Evolutionary conservation across 768 basidiomycete species (phyloP), one percentile per base, ranked within the genome.

Genomic region (Leccinum pellstonianum): DNA sequence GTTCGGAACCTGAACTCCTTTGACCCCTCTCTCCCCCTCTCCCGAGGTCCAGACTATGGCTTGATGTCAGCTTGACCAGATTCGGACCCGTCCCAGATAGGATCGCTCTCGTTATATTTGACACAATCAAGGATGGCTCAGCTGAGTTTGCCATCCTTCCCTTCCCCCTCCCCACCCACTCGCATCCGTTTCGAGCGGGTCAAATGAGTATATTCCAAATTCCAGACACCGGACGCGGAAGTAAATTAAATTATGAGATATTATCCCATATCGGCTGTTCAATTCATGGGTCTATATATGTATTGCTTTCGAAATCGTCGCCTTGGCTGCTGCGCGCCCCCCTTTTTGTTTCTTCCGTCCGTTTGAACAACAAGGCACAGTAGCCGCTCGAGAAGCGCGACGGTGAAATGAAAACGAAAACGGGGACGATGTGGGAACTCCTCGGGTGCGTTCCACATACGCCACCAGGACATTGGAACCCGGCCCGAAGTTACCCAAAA

Each of bases 101-200:
- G 65, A 55, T 19, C 17, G 4, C 54, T 58, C 49, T 58, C 57
- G 57, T 60, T 33, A 63, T 57, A 52, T 55, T 38, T 58, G 41
- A 61, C 48, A 52, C 56, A 21, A 66, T 52, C 48, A 56, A 54
- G 43, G 43, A 31, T 55, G 56, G 56, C 56, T 48, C 61, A 57
- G 58, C 54, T 53, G 55, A 56, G 60, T 52, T 38, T 19, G 48
- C 54, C 38, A 53, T 49, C 51, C 50, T 56, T 60, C 47, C 55
- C 19, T 46, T 46, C 19, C 19, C 43, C 43, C 43, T 46, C 43
- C 19, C 43, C 43, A 46, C 43, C 19, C 43, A 46, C 43, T 46
- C 54, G 50, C 60, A 33, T 62, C 69, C 69, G 70, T 49, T 60
- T 55, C 1, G 57, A 67, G 64, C 70, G 68, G 70, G 62, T 31